These are phyloP conservation scores for Cochlearia excelsa DNA, from an alignment of 345 rosid genomes.

Conservation along the genomic window DNA sequence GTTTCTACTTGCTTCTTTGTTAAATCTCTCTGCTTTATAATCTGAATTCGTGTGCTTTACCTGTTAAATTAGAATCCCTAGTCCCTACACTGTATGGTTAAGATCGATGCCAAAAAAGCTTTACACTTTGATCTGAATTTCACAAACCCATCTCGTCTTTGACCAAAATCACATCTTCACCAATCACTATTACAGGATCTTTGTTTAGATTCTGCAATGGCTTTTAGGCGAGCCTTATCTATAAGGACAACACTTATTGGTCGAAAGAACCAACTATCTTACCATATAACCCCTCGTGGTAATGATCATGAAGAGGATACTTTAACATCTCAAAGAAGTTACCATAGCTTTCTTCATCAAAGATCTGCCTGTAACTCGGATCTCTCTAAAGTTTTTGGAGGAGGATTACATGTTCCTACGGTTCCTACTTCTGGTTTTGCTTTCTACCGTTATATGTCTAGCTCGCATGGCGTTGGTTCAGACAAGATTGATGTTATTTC, in stretches of 20 bases:
- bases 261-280: conserved; percentile 38
- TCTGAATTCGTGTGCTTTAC: too few relatives aligned
- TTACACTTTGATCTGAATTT: conserved; percentile 4
- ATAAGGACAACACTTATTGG: conserved; percentile 44
- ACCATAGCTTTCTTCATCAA: conserved; percentile 29
- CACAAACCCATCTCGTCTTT: background rate
- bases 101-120: background rate
- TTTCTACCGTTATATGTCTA: conserved; percentile 59
- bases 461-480: conserved; percentile 42
- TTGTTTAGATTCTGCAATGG: conserved; percentile 46
- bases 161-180: background rate
- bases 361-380: conserved; percentile 30
- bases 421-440: conserved; percentile 38
- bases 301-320: conserved; percentile 38
- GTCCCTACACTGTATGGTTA: too few relatives aligned
- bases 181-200: conserved; percentile 17
- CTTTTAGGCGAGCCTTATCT: conserved; percentile 50
- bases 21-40: background rate
- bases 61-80: too few relatives aligned
- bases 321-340: conserved; percentile 35
- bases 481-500: conserved; percentile 47
- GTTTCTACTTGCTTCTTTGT: conserved; percentile 5
- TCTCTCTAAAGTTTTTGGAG: conserved; percentile 25
- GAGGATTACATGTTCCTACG: too few relatives aligned
- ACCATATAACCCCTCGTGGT: conserved; percentile 39